Evolutionary conservation across 352 stramenopile genomes (phyloP).

Genomic region (Globisporangium heterothallicum): DNA sequence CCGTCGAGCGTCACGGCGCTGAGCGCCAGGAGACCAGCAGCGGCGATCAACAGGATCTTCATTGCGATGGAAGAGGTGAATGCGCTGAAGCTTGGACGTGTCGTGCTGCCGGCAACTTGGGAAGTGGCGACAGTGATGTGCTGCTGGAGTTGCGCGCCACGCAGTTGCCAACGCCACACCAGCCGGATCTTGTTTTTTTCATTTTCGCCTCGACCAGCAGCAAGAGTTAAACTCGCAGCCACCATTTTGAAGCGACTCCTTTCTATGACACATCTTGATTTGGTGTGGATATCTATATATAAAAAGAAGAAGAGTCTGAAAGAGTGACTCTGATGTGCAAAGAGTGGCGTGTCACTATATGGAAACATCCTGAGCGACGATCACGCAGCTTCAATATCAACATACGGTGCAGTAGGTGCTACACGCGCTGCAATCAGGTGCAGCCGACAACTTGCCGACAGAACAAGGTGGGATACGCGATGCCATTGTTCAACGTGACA

Average conservation of each 20-base stretch:
- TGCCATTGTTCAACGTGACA: neutral
- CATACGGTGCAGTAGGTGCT: neutral
- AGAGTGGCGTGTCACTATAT: no score
- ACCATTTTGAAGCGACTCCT: no score
- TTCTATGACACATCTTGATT: no score
- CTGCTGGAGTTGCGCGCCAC: no score
- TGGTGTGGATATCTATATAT: no score
- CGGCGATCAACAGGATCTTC: slow-evolving; percentile 2
- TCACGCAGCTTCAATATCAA: neutral
- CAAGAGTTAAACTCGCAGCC: no score
- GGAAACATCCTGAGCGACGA: neutral
- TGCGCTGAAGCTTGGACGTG: neutral
- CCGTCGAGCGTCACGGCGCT: neutral
- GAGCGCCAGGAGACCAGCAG: slow-evolving; percentile 6
- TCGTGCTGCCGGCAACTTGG: slow-evolving; percentile 2
- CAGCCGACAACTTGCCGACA: neutral
- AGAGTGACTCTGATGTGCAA: no score
- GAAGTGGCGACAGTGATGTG: slow-evolving; percentile 1
- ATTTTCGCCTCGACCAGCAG: no score
- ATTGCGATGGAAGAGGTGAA: neutral
- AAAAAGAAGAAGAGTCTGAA: no score
- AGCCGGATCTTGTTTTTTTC: no score
- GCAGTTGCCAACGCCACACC: no score
- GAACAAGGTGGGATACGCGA: neutral
- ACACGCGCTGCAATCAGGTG: neutral